Base-by-base conservation (phyloP, 225 moss, liverwort and hornwort genomes). In the Polytrichum formosum region DNA sequence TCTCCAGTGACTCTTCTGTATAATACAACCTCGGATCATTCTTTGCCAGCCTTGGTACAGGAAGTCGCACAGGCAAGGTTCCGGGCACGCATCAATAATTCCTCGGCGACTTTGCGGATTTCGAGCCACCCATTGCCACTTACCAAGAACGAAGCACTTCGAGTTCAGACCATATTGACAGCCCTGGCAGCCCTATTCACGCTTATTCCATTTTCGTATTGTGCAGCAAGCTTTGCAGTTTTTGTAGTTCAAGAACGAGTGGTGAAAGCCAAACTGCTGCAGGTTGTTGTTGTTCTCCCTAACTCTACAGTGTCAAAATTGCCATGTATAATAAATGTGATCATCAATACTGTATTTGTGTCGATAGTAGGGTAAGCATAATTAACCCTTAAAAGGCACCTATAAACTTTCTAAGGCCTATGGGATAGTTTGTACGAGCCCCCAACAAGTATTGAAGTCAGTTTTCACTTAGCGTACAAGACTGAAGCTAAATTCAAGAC, bases 201-300 rank as follows among this genome's bases (percentile, higher is more conserved):
- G 18, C 84, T 96, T 5, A 96, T 96, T 61, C 96, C 96, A 18
- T 86, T 96, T 60, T 96, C 87, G 26, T 96, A 96, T 58, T 90
- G 90, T 54, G 93, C 89, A 61, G 93, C 96, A 7, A 93, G 91
- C 72, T 93, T 93, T 68, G 83, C 91, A 33, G 89, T 93, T 19
- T 96, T 96, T 63, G 81, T 96, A 5, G 83, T 96, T 6, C 91
- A 91, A 37, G 96, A 96, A 74, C 85, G 93, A 13, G 88, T 89
- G 9, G 93, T 93, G 67, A 96, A 96, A 77, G 91, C 93, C 61
- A 96, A 96, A 75, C 77, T 91, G 63, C 74, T 96, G 68, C 96
- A 96, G 96, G 96, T 96, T 33, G 4, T 27, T 66, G 1, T 26
- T 0, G 17, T 27, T 17, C 23, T 64, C 26, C 26, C 1, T 64